Conservation (phyloP, 805 yeast genomes). For the Saccharomycopsis fermentans region DNA sequence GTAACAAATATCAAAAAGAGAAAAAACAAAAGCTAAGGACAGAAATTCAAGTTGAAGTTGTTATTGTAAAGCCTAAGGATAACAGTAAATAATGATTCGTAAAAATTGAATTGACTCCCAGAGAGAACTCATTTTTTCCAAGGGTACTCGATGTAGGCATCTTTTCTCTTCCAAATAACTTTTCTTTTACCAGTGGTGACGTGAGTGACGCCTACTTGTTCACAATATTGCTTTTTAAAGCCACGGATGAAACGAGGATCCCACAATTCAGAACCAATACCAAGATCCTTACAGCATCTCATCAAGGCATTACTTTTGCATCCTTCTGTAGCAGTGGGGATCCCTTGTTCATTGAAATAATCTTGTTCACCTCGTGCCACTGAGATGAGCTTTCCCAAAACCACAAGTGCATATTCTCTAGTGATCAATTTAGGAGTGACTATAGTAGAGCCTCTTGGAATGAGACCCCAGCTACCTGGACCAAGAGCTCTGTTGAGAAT, state of each 20-base stretch:
- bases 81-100: no score
- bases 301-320: constrained; percentile 93
- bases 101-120: no score
- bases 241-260: constrained; percentile 80
- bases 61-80: no score
- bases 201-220: constrained; percentile 79
- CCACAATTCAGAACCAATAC: constrained; percentile 95
- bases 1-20: no score
- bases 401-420: constrained; percentile 80
- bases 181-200: constrained; percentile 72
- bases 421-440: constrained; percentile 69
- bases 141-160: constrained; percentile 76
- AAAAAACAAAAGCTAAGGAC: no score
- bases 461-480: constrained; percentile 98
- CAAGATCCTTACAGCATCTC: constrained; percentile 97
- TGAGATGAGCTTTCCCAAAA: constrained; percentile 80
- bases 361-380: constrained; percentile 95
- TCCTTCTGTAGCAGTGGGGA: constrained; percentile 95
- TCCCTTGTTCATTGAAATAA: constrained; percentile 74
- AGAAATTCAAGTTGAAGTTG: no score
- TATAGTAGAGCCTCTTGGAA: constrained; percentile 79
- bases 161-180: constrained; percentile 88
- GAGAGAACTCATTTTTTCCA: constrained; percentile 36
- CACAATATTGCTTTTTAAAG: constrained; percentile 59
- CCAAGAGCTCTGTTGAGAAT: constrained; percentile 87